Evolutionary conservation across 176 grass and related monocot species (phyloP).

Genomic region (Carex littledalei): DNA sequence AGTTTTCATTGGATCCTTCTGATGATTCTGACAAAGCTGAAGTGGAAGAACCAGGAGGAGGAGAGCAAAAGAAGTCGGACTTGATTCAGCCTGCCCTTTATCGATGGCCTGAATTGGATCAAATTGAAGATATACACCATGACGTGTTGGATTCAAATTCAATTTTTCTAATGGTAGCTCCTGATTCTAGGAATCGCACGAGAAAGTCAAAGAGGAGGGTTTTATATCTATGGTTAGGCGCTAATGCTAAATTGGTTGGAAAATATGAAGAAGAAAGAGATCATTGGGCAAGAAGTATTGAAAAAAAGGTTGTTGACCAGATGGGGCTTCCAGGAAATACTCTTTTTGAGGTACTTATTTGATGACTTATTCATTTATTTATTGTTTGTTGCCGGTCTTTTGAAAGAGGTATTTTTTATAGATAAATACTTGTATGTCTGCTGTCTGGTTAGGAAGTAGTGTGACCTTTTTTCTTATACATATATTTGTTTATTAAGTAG

Average conservation of each 20-base stretch:
- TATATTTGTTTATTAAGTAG: background rate
- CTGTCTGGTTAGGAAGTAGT: background rate
- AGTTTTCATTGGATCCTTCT: constrained; percentile 29
- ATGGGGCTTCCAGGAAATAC: constrained; percentile 34
- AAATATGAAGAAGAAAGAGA: constrained; percentile 21
- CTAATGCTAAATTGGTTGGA: constrained; percentile 18
- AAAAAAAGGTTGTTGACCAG: constrained; percentile 24
- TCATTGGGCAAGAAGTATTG: constrained; percentile 11
- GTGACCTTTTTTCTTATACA: background rate
- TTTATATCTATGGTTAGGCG: constrained; percentile 44
- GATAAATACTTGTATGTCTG: background rate
- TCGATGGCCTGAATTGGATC: constrained; percentile 39
- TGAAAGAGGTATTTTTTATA: background rate
- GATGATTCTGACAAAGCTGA: constrained; percentile 15
- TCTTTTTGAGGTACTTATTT: constrained; percentile 42
- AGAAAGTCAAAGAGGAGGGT: constrained; percentile 20
- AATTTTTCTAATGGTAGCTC: constrained; percentile 36
- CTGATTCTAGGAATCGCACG: constrained; percentile 21
- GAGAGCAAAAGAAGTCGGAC: background rate
- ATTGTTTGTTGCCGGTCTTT: constrained; percentile 8
- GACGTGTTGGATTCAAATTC: constrained; percentile 40
- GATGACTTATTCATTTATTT: background rate
- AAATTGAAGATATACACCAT: constrained; percentile 31
- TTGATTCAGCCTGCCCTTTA: constrained; percentile 40
- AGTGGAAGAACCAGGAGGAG: constrained; percentile 1